Base-by-base conservation (phyloP, 1,284 basidiomycete species). In the Puccinia hordei region DNA sequence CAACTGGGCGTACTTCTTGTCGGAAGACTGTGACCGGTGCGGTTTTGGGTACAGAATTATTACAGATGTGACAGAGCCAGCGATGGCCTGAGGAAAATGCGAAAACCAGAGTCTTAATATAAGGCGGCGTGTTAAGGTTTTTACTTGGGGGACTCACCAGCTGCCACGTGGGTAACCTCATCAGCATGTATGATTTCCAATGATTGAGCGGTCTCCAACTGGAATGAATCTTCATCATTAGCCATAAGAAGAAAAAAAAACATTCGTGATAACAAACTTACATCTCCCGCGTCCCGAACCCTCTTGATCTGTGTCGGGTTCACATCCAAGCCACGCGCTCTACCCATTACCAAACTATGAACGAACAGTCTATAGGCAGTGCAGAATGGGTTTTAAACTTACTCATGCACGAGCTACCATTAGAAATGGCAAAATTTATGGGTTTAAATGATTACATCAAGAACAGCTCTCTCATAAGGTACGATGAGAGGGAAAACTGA, bases 111-210 rank as follows among this genome's bases (percentile, higher is more conserved):
- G 38, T n/a, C 19, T 66, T 41, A 46, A 35, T 13, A 6, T 9
- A 19, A 13, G 63, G 8, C 12, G 22, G 41, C 2, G 63, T 53
- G 19, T 46, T 22, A 41, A 63, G 24, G 51, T 12, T 27, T 17
- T 33, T 38, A 33, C 49, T 24, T 12, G 13, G 6, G 22, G 22
- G 59, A 30, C 68, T 41, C 9, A 80, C 77, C 77, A 61, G 77
- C 83, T 27, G 84, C 73, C 5, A 85, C 85, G 38, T 86, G 85
- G 3, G 85, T 86, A 61, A 85, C 83, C 80, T 86, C 85, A 77
- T 85, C 85, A 46, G 83, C 80, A 61, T 83, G 82, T 46, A 83
- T 83, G 27, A 81, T 83, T 61, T 66, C 61, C 24, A 82, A 51
- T 2, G 65, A 66, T 61, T 81, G n/a, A 10, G 77, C 77, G 13